A percentile compares a stretch with the other conserved stretches of the same genome.
phyloP scores from a whole-genome alignment of 225 moss, liverwort and hornwort species.

The Climacium dendroides region DNA sequence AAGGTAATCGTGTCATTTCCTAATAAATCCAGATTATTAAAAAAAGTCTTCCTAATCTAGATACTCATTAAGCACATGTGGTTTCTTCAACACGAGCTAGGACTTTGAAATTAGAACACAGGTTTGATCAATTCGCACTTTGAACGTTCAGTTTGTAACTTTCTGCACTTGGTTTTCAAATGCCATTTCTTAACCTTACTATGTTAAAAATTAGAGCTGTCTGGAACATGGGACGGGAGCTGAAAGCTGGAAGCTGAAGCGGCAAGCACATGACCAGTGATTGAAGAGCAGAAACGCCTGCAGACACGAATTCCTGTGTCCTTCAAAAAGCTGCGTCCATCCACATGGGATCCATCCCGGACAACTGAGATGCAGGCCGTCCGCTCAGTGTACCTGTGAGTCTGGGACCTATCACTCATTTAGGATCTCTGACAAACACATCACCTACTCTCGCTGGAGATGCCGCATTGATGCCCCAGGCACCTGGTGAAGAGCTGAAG shows the following conservation, averaged over 20 bases:
- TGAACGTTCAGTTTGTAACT: background rate
- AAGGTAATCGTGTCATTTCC: background rate
- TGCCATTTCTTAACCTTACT: background rate
- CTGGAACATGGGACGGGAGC: background rate
- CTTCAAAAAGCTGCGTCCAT: background rate
- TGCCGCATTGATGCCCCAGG: background rate
- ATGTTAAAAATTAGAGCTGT: background rate
- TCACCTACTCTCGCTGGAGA: background rate
- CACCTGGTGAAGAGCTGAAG: background rate
- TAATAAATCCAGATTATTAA: background rate
- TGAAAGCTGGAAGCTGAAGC: background rate
- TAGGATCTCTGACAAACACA: background rate
- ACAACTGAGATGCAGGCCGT: background rate
- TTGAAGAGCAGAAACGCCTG: background rate
- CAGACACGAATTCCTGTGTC: background rate
- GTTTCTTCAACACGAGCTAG: background rate
- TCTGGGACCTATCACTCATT: background rate
- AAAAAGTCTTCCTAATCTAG: background rate
- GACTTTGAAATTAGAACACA: background rate
- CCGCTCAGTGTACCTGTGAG: no score
- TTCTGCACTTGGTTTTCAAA: no score
- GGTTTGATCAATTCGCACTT: background rate
- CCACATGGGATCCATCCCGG: slow-evolving; percentile 1
- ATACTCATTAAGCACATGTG: background rate
- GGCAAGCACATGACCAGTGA: background rate